Conservation (phyloP, 192 early-diverging fungal species). For the Chytriomyces confervae region DNA sequence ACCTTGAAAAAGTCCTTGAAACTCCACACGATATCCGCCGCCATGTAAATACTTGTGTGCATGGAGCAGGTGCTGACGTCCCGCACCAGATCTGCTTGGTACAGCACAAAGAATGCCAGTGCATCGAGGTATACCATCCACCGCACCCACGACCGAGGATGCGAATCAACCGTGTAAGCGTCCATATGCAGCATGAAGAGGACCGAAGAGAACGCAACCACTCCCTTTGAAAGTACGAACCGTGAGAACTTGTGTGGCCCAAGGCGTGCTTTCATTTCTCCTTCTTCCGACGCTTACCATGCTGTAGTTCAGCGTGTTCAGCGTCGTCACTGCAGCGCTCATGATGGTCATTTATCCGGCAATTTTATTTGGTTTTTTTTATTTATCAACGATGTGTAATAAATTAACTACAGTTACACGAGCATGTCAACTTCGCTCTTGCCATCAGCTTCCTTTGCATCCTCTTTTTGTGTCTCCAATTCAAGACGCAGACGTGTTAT, state of each 20-base stretch:
- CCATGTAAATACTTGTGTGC: not conserved
- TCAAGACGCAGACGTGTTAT: too few species aligned
- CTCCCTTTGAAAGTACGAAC: not conserved
- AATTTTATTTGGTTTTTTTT: too few species aligned
- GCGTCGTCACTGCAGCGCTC: not conserved
- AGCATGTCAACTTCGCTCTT: too few species aligned
- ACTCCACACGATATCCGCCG: constrained; percentile 1
- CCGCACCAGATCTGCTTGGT: constrained; percentile 9
- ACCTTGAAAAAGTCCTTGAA: constrained; percentile 29
- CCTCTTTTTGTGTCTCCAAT: too few species aligned
- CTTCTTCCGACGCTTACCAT: not conserved
- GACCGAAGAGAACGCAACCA: not conserved
- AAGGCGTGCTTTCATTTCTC: constrained; percentile 6
- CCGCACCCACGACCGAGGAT: constrained; percentile 13
- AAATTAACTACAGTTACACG: too few species aligned
- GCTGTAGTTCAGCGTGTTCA: not conserved
- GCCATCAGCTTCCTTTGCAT: too few species aligned
- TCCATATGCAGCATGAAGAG: not conserved
- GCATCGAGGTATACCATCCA: constrained; percentile 17
- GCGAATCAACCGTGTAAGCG: not conserved
- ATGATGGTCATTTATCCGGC: too few species aligned
- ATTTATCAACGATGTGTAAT: too few species aligned
- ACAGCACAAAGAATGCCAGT: constrained; percentile 3
- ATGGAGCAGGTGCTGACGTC: not conserved
- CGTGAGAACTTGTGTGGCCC: not conserved